Conservation (phyloP, 768 basidiomycete genomes). For the Pleurotus ostreatus region DNA sequence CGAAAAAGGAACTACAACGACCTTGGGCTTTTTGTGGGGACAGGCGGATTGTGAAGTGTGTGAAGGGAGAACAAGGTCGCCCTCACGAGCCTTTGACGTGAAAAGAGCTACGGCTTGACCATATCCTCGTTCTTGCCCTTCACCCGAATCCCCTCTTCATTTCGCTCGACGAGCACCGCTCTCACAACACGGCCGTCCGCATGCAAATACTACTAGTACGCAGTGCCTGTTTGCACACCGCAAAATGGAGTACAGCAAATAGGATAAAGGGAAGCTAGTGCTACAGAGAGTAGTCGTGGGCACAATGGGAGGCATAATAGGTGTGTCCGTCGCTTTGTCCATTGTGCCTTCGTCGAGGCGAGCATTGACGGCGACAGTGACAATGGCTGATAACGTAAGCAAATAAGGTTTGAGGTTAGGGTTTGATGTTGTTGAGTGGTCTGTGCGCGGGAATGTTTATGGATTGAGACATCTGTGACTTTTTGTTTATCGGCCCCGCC, state of each 20-base stretch:
- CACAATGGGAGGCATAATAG: no score
- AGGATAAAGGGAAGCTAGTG: neutral
- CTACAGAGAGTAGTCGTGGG: neutral
- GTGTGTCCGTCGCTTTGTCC: neutral
- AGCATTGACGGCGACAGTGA: neutral
- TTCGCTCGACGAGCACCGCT: neutral
- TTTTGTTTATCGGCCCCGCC: conserved; percentile 34
- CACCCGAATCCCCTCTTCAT: neutral
- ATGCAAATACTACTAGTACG: no score
- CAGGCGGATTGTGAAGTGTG: conserved; percentile 2
- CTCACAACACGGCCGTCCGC: no score
- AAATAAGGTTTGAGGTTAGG: conserved; percentile 8
- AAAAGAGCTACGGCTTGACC: conserved; percentile 1
- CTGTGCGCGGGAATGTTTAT: conserved; percentile 40
- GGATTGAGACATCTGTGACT: conserved; percentile 13
- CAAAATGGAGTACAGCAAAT: neutral
- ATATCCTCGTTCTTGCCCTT: neutral
- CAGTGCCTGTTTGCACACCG: no score
- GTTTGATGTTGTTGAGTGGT: conserved; percentile 31
- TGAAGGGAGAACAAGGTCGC: conserved; percentile 6
- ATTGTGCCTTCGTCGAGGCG: conserved; percentile 4
- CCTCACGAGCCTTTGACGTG: conserved; percentile 3
- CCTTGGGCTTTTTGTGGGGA: neutral
- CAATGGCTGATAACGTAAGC: neutral
- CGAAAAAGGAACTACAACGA: neutral